phyloP scores from a whole-genome alignment of 2,329 filamentous ascomycete genomes.

The Tolypocladium cylindrosporum region DNA sequence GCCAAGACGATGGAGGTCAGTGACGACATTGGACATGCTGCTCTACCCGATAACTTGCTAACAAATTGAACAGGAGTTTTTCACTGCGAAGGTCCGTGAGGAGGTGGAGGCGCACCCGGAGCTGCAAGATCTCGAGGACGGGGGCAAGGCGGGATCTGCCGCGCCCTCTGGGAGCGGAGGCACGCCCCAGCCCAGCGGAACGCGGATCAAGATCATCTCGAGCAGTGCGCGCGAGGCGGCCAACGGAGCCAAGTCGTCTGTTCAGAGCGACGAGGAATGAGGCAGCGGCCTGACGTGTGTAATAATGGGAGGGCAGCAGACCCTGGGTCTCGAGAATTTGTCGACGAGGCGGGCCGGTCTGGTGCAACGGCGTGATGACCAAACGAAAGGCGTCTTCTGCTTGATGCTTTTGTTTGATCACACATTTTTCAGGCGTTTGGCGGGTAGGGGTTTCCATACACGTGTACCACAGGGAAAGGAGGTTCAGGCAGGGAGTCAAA shows the following conservation, averaged over 20 bases:
- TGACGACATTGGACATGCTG: neutral
- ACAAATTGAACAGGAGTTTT: slow-evolving; percentile 40
- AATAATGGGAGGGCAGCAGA: neutral
- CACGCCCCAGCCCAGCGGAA: slow-evolving; percentile 55
- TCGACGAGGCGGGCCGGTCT: neutral
- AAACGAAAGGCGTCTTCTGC: slow-evolving; percentile 2
- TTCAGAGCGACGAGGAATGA: slow-evolving; percentile 45
- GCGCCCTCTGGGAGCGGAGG: slow-evolving; percentile 48
- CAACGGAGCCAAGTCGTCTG: slow-evolving; percentile 27
- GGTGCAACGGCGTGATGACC: neutral
- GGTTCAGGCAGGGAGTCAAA: slow-evolving; percentile 11
- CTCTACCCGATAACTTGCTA: slow-evolving; percentile 12
- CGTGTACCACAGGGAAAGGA: slow-evolving; percentile 10
- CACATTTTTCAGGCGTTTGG: slow-evolving; percentile 14
- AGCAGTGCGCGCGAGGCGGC: slow-evolving; percentile 23
- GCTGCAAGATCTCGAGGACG: slow-evolving; percentile 44
- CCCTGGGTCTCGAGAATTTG: neutral
- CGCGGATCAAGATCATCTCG: slow-evolving; percentile 61
- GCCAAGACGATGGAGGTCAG: slow-evolving; percentile 86
- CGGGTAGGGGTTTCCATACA: slow-evolving; percentile 8
- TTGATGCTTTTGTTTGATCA: slow-evolving; percentile 9
- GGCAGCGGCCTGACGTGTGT: neutral
- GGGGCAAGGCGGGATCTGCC: slow-evolving; percentile 24
- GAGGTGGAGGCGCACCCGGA: slow-evolving; percentile 44
- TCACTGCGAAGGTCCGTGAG: slow-evolving; percentile 42